Evolutionary conservation across 768 basidiomycete genomes (phyloP).

Genomic region (Tricholoma furcatifolium): DNA sequence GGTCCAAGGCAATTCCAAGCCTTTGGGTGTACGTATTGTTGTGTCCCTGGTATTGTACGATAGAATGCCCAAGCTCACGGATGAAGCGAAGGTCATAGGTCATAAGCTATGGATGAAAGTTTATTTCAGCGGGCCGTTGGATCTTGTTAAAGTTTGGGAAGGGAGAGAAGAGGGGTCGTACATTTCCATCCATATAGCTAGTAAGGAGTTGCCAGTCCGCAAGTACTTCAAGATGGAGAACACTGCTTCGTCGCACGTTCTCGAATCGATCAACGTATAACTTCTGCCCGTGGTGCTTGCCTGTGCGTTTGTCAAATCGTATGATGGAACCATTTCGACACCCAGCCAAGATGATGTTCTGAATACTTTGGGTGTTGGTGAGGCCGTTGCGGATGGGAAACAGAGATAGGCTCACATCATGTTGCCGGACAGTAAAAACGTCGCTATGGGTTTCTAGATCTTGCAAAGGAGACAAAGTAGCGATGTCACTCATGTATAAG

Average conservation of each 20-base stretch:
- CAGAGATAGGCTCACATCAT: constrained; percentile 36
- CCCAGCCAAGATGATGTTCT: constrained; percentile 56
- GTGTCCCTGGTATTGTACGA: constrained; percentile 52
- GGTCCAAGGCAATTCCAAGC: constrained; percentile 60
- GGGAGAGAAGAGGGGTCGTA: constrained; percentile 27
- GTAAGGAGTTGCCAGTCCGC: constrained; percentile 53
- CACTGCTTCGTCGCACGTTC: constrained; percentile 36
- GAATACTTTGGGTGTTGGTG: constrained; percentile 2
- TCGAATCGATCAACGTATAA: constrained; percentile 39
- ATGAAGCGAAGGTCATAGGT: constrained; percentile 64
- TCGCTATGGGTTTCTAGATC: constrained; percentile 57
- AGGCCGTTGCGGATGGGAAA: background rate
- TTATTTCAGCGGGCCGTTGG: background rate
- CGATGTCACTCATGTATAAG: constrained; percentile 51
- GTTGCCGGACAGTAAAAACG: constrained; percentile 58
- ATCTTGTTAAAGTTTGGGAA: background rate
- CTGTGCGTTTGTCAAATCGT: constrained; percentile 55
- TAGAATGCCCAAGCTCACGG: constrained; percentile 34
- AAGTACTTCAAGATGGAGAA: constrained; percentile 52
- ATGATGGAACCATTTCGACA: constrained; percentile 58
- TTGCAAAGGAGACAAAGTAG: constrained; percentile 31
- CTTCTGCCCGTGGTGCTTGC: constrained; percentile 31
- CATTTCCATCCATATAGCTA: constrained; percentile 60
- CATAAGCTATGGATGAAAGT: constrained; percentile 43
- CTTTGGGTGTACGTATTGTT: constrained; percentile 50